Evolutionary conservation across 495 filamentous ascomycete genomes (phyloP).

Genomic region (Penicillium roqueforti): DNA sequence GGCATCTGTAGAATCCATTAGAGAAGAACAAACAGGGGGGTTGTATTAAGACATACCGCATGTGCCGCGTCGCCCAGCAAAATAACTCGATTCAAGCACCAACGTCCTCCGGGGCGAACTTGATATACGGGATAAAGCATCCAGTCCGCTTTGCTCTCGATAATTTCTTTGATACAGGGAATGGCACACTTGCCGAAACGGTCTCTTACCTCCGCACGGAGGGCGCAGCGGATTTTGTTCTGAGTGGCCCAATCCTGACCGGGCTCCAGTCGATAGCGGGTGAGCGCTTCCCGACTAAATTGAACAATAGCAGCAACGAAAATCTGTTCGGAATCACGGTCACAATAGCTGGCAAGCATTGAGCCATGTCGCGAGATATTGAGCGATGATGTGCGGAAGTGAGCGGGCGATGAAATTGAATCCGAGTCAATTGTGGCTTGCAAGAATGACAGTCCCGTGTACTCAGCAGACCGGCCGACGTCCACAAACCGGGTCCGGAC

Average conservation of each 20-base stretch:
- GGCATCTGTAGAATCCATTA: slow-evolving; percentile 46
- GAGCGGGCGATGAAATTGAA: slow-evolving; percentile 27
- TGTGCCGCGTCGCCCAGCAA: slow-evolving; percentile 58
- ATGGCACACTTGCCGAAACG: slow-evolving; percentile 44
- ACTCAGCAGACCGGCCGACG: slow-evolving; percentile 43
- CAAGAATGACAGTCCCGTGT: slow-evolving; percentile 54
- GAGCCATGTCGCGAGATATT: slow-evolving; percentile 52
- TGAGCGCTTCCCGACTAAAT: slow-evolving; percentile 38
- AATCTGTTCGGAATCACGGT: slow-evolving; percentile 40
- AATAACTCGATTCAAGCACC: slow-evolving; percentile 48
- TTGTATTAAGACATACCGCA: slow-evolving; percentile 40
- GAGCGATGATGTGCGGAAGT: slow-evolving; percentile 47
- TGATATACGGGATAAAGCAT: slow-evolving; percentile 59
- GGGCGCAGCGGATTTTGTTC: slow-evolving; percentile 37
- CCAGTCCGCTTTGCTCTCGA: slow-evolving; percentile 47
- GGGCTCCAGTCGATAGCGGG: slow-evolving; percentile 29
- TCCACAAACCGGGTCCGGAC: slow-evolving; percentile 52
- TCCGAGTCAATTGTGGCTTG: slow-evolving; percentile 43
- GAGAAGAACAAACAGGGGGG: background rate
- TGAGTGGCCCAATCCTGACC: slow-evolving; percentile 48
- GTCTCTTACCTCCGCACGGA: slow-evolving; percentile 40
- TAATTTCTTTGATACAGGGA: slow-evolving; percentile 47
- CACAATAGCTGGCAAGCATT: slow-evolving; percentile 49
- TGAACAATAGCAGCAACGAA: slow-evolving; percentile 56
- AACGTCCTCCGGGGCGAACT: slow-evolving; percentile 46